A percentile compares a stretch with the other conserved stretches of the same genome.
These are phyloP conservation scores for Kurtzmaniella natalensis DNA, from an alignment of 1,139 yeast species.

Conservation along the genomic window DNA sequence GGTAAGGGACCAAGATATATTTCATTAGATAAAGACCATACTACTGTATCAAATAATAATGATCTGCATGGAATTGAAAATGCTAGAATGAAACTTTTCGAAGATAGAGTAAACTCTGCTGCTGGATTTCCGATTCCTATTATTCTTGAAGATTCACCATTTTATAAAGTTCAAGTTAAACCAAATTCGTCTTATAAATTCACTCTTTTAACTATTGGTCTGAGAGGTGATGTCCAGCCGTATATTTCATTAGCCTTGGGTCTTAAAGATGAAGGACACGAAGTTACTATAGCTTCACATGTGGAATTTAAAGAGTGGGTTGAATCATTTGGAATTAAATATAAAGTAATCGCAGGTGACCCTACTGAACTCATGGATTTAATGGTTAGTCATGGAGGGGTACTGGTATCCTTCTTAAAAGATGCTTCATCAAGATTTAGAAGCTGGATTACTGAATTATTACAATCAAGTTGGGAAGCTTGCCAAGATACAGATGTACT, in stretches of 20 bases:
- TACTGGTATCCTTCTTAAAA: slow-evolving; percentile 75
- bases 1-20: slow-evolving; percentile 10
- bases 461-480: slow-evolving; percentile 74
- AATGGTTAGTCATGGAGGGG: slow-evolving; percentile 87
- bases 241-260: slow-evolving; percentile 88
- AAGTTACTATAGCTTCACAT: slow-evolving; percentile 82
- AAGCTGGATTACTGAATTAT: slow-evolving; percentile 73
- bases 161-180: slow-evolving; percentile 45
- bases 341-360: slow-evolving; percentile 80
- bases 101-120: slow-evolving; percentile 53
- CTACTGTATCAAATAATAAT: background rate
- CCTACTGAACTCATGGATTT: slow-evolving; percentile 89
- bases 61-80: slow-evolving; percentile 21
- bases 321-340: slow-evolving; percentile 57
- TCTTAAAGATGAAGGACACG: slow-evolving; percentile 72
- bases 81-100: slow-evolving; percentile 60
- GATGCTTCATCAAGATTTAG: slow-evolving; percentile 79
- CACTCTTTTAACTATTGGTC: slow-evolving; percentile 82
- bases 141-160: slow-evolving; percentile 61
- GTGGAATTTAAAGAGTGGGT: slow-evolving; percentile 77
- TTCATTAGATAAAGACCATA: background rate
- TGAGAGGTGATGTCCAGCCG: slow-evolving; percentile 96
- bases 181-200: slow-evolving; percentile 55
- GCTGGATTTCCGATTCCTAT: slow-evolving; percentile 65
- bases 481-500: slow-evolving; percentile 80